These are phyloP conservation scores for Erigeron philadelphicus DNA, from an alignment of 140 eudicot species.

Conservation along the genomic window DNA sequence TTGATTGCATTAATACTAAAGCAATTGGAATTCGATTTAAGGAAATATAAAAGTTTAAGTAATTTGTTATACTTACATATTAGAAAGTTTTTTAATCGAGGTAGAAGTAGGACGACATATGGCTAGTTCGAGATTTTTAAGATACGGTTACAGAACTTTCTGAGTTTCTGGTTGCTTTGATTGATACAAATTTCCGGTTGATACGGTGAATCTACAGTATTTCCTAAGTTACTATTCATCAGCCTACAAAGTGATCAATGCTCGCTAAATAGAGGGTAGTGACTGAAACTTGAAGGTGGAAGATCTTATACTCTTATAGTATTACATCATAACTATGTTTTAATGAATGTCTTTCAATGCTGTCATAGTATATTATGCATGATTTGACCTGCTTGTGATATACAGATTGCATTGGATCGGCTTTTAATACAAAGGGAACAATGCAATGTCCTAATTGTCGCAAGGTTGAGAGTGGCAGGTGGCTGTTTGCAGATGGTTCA, in stretches of 20 bases:
- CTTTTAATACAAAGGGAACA: conserved; percentile 55
- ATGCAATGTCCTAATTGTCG: conserved; percentile 82
- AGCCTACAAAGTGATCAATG: background rate
- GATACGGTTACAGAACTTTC: conserved; percentile 21
- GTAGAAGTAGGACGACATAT: conserved; percentile 6
- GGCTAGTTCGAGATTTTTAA: conserved; percentile 17
- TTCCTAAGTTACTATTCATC: background rate
- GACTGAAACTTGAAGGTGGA: background rate
- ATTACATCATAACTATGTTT: background rate
- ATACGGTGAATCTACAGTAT: background rate
- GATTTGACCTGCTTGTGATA: conserved; percentile 20
- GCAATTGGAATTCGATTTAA: background rate
- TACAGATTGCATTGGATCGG: conserved; percentile 72
- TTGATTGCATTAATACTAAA: background rate
- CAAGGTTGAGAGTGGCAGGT: conserved; percentile 53
- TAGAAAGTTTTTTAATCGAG: conserved; percentile 5
- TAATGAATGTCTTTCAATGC: conserved; percentile 13
- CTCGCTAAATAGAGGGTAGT: background rate
- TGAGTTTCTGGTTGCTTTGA: conserved; percentile 22
- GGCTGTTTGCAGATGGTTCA: conserved; percentile 63
- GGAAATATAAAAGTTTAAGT: conserved; percentile 1
- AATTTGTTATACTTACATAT: background rate
- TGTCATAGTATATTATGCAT: conserved; percentile 11
- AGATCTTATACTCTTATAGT: background rate
- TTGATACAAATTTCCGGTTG: background rate